Evolutionary conservation across 441 rosid species (phyloP), one percentile per base, ranked within the genome.

Genomic region (Gossypium aridum): DNA sequence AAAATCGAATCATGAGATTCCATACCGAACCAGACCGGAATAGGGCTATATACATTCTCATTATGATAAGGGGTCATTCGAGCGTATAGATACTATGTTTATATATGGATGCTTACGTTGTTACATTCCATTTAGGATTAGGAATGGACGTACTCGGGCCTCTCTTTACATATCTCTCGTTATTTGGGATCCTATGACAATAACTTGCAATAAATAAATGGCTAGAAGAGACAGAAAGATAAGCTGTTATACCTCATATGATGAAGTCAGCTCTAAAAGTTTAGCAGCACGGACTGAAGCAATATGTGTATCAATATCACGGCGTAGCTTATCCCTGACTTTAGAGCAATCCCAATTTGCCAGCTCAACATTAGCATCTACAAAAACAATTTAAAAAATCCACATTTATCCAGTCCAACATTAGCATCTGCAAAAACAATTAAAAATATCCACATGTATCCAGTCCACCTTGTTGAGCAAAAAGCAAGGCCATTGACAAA

Each of bases 321-420:
- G 96, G 17, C 62, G 80, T 62, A 96, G 85, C 82, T 91, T 85
- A 60, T 91, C 98, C 64, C 89, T 74, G 60, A 70, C 87, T 86
- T 91, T 94, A 64, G 89, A 56, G 71, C 90, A 78, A 79, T 89
- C 97, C 98, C 98, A 93, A 61, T 85, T 86, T 75, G 99, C 96
- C 88, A 86, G 91, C 78, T 85, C 89, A 85, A 96, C 78, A 73
- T 86, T 67, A 77, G 90, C 91, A 91, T 88, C 94, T 91, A 89
- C 80, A 81, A 86, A 59, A 28, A 75, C 43, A 37, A 37, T 37
- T 37, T 10, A 20, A 43, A 56, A 54, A 77, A 4, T 19, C 63
- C 51, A 55, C 17, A 70, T 70, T 17, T 4, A 70, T 43, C 96
- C 89, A 85, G 92, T 79, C 84, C 89, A 85, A 96, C 79, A 73